Percentiles rank a stretch among this genome's conserved stretches.
Conservation (phyloP, 306 rosid genomes). For the Rosa chinensis region DNA sequence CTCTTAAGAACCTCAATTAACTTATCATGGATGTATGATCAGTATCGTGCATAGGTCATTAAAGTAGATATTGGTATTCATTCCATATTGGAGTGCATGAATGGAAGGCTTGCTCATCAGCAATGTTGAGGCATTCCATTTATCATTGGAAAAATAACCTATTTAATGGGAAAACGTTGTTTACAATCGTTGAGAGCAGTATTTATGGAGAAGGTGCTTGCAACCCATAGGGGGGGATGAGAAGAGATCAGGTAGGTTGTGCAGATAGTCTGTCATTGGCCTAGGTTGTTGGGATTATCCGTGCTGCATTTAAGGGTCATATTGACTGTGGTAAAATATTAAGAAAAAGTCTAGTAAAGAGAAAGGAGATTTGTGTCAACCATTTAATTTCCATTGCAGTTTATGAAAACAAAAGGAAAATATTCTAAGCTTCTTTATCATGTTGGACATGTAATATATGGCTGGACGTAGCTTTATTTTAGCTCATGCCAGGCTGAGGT, state of each 20-base stretch:
- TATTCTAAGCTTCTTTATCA: neutral
- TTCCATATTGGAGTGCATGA: neutral
- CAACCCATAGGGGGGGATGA: neutral
- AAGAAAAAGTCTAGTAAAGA: neutral
- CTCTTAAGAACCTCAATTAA: neutral
- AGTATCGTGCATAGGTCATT: neutral
- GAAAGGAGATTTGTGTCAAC: neutral
- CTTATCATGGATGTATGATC: neutral
- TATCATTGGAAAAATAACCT: neutral
- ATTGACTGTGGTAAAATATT: neutral
- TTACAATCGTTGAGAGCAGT: neutral
- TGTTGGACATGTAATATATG: neutral
- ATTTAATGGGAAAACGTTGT: neutral
- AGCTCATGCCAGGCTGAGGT: neutral
- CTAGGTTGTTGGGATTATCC: neutral
- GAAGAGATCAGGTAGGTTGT: neutral
- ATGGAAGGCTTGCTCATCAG: neutral
- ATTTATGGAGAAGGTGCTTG: neutral
- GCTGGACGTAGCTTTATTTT: neutral
- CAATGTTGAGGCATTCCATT: neutral
- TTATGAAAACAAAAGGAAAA: neutral
- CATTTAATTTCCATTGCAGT: neutral
- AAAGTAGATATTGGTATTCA: neutral
- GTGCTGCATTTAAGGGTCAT: neutral
- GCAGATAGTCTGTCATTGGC: neutral